These are phyloP conservation scores for Mucor piriformis DNA, from an alignment of 371 early-diverging fungal species.

Conservation along the genomic window DNA sequence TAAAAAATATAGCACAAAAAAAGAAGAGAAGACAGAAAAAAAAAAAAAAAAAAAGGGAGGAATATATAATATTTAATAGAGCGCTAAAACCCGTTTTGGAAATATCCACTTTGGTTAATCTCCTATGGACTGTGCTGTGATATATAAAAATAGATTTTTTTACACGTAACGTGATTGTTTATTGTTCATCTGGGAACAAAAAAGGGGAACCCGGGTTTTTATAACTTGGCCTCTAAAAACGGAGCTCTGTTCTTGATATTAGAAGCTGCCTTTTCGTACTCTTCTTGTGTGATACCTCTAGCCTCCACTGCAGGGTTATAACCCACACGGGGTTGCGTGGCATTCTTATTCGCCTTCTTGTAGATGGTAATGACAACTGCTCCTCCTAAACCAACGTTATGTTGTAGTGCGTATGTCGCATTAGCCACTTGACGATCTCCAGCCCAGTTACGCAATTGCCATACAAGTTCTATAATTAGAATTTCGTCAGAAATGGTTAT, in stretches of 20 bases:
- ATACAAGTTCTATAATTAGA: constrained; percentile 45
- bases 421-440: constrained; percentile 76
- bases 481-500: too few relatives aligned
- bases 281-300: constrained; percentile 59
- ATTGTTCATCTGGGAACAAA: too few relatives aligned
- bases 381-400: constrained; percentile 82
- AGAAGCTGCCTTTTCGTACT: constrained; percentile 61
- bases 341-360: constrained; percentile 53
- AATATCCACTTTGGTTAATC: not conserved
- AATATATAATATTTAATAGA: not conserved
- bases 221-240: constrained; percentile 45
- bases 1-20: not conserved
- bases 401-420: constrained; percentile 72
- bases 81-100: not conserved
- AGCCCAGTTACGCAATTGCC: constrained; percentile 75
- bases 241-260: constrained; percentile 50
- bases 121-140: too few relatives aligned
- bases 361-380: constrained; percentile 76
- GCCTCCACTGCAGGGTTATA: constrained; percentile 76
- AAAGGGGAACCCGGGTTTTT: constrained; percentile 6
- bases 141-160: too few relatives aligned
- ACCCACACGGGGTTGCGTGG: constrained; percentile 57
- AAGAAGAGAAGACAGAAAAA: not conserved
- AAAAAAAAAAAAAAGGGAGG: not conserved
- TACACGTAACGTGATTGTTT: too few relatives aligned